Conservation (phyloP, 805 yeast genomes). For the Pichia ethanolica region DNA sequence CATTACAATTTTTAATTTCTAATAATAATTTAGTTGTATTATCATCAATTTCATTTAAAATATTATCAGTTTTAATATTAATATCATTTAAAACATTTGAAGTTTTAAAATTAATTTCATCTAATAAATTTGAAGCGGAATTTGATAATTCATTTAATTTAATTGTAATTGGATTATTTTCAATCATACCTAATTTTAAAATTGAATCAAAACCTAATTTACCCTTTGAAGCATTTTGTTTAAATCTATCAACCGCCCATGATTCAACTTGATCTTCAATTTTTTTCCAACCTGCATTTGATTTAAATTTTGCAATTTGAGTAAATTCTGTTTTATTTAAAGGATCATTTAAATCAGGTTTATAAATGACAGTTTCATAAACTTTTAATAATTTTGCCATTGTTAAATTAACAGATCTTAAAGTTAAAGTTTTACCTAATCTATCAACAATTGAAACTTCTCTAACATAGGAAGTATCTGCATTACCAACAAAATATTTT, state of each 20-base stretch:
- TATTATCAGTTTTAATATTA: conserved; percentile 17
- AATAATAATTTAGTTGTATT: conserved; percentile 8
- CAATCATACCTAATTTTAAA: conserved; percentile 29
- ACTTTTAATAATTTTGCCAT: conserved; percentile 70
- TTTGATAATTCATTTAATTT: not conserved
- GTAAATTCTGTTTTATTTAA: conserved; percentile 49
- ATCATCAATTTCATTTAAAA: conserved; percentile 21
- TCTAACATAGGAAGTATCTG: conserved; percentile 69
- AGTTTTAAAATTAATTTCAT: conserved; percentile 18
- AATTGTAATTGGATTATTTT: not conserved
- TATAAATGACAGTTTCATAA: conserved; percentile 78
- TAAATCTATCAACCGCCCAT: conserved; percentile 85
- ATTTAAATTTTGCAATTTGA: conserved; percentile 86
- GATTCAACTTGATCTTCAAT: conserved; percentile 82
- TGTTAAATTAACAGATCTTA: conserved; percentile 85
- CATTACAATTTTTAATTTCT: conserved; percentile 15
- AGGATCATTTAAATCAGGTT: conserved; percentile 56
- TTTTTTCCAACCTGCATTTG: conserved; percentile 62
- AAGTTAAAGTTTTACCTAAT: conserved; percentile 48
- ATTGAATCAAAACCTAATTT: conserved; percentile 81
- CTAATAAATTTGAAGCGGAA: conserved; percentile 14
- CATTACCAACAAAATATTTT: conserved; percentile 61
- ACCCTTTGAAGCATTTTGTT: conserved; percentile 80
- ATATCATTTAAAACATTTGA: conserved; percentile 19
- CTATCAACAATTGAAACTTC: conserved; percentile 85